Percentiles rank a stretch among this genome's conserved stretches.
These are phyloP conservation scores for Claviceps maximensis DNA, from an alignment of 2,329 filamentous ascomycete species.

Conservation along the genomic window DNA sequence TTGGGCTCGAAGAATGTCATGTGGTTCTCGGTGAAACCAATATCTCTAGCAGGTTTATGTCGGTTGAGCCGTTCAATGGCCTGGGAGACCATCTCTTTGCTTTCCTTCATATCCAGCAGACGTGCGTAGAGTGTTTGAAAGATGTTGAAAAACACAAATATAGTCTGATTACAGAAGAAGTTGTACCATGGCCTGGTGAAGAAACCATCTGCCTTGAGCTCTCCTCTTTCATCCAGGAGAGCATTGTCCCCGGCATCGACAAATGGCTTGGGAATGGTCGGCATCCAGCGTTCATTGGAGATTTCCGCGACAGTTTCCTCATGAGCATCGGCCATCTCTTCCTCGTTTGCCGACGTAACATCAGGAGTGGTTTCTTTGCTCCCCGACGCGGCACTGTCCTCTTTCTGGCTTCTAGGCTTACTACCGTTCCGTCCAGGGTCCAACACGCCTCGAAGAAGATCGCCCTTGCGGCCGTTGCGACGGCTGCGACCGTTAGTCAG, in stretches of 20 bases:
- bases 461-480: conserved; percentile 63
- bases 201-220: conserved; percentile 62
- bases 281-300: conserved; percentile 52
- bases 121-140: conserved; percentile 86
- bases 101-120: conserved; percentile 69
- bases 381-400: conserved; percentile 61
- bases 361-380: conserved; percentile 88
- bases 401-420: conserved; percentile 58
- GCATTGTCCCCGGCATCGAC: conserved; percentile 39
- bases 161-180: conserved; percentile 79
- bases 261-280: conserved; percentile 42
- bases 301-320: conserved; percentile 51
- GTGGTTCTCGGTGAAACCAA: conserved; percentile 70
- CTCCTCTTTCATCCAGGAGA: conserved; percentile 44
- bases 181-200: conserved; percentile 74
- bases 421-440: conserved; percentile 64
- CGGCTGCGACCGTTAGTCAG: conserved; percentile 54
- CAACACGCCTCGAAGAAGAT: conserved; percentile 74
- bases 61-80: conserved; percentile 62
- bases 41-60: conserved; percentile 67
- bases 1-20: conserved; percentile 62
- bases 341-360: conserved; percentile 61
- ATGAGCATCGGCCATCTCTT: conserved; percentile 53
- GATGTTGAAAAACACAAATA: conserved; percentile 90
- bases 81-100: conserved; percentile 57